A percentile compares a stretch with the other conserved stretches of the same genome.
Evolutionary conservation across 2,329 filamentous ascomycete genomes (phyloP).

Genomic region (Verticillium isaacii): DNA sequence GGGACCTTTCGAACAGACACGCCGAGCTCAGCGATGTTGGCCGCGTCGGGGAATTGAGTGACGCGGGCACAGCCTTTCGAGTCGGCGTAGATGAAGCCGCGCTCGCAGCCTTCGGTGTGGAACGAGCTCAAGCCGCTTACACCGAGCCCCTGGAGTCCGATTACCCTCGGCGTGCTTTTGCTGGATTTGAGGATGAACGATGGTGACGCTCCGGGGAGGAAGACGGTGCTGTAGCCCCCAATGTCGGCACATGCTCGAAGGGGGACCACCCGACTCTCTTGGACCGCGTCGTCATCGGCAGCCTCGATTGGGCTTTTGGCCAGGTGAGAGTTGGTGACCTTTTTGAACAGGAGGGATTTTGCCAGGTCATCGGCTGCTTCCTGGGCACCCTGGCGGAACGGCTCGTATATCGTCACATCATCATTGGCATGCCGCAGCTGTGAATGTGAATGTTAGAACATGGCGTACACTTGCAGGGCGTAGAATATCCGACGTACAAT

Average conservation of each 20-base stretch:
- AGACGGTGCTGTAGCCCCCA: constrained; percentile 75
- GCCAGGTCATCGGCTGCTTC: constrained; percentile 38
- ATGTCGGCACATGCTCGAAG: constrained; percentile 59
- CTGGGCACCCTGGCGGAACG: constrained; percentile 49
- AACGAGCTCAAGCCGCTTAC: constrained; percentile 72
- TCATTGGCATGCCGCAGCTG: constrained; percentile 74
- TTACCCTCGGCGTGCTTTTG: constrained; percentile 68
- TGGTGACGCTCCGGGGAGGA: constrained; percentile 74
- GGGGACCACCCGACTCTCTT: constrained; percentile 42
- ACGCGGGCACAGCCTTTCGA: constrained; percentile 67
- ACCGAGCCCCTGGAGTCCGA: constrained; percentile 65
- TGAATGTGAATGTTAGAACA: constrained; percentile 23
- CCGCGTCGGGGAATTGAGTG: constrained; percentile 62
- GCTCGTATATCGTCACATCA: constrained; percentile 84
- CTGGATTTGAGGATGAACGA: constrained; percentile 80
- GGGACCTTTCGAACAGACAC: constrained; percentile 70
- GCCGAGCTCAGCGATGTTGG: constrained; percentile 68
- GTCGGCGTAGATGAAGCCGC: constrained; percentile 81
- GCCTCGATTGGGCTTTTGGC: constrained; percentile 51
- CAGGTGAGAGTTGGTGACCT: constrained; percentile 63
- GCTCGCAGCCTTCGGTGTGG: constrained; percentile 70
- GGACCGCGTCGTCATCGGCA: constrained; percentile 45
- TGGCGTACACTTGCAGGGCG: not conserved
- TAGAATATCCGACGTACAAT: constrained; percentile 53
- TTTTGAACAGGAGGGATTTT: constrained; percentile 67